Conservation (phyloP, 768 basidiomycete species). For the Aureoboletus auriporus region DNA sequence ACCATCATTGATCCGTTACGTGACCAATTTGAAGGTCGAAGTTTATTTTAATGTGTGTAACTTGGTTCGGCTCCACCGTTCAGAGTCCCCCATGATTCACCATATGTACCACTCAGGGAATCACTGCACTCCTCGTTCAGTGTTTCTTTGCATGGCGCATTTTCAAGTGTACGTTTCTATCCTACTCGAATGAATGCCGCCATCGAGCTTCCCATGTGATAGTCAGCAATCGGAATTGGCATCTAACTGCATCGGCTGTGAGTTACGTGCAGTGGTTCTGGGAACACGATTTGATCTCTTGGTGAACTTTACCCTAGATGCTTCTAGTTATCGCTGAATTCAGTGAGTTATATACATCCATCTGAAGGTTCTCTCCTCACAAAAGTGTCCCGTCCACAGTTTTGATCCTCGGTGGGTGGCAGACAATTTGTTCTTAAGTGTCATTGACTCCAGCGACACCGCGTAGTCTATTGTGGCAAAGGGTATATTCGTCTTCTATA, state of each 20-base stretch:
- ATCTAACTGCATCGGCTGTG: slow-evolving; percentile 31
- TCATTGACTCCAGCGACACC: slow-evolving; percentile 2
- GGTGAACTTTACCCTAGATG: slow-evolving; percentile 4
- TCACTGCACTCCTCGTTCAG: slow-evolving; percentile 51
- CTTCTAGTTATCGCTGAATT: slow-evolving; percentile 40
- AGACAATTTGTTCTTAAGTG: background rate
- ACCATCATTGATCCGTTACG: slow-evolving; percentile 5
- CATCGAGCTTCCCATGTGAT: slow-evolving; percentile 8
- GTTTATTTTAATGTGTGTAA: slow-evolving; percentile 43
- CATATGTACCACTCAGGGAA: slow-evolving; percentile 13
- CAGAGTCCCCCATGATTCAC: background rate
- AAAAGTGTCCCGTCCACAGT: slow-evolving; percentile 11
- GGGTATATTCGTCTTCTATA: slow-evolving; percentile 27
- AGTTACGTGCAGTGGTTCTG: background rate
- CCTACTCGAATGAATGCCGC: background rate
- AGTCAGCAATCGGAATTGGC: slow-evolving; percentile 48
- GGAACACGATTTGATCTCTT: background rate
- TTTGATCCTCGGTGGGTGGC: slow-evolving; percentile 30
- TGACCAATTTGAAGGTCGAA: slow-evolving; percentile 34
- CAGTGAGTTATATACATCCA: slow-evolving; percentile 9
- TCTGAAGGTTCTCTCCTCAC: background rate
- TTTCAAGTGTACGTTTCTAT: slow-evolving; percentile 39
- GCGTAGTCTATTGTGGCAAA: slow-evolving; percentile 32
- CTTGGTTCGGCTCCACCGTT: background rate
- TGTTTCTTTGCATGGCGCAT: slow-evolving; percentile 49